Conservation (phyloP, 176 grass and related monocot genomes). For the Ananas comosus region DNA sequence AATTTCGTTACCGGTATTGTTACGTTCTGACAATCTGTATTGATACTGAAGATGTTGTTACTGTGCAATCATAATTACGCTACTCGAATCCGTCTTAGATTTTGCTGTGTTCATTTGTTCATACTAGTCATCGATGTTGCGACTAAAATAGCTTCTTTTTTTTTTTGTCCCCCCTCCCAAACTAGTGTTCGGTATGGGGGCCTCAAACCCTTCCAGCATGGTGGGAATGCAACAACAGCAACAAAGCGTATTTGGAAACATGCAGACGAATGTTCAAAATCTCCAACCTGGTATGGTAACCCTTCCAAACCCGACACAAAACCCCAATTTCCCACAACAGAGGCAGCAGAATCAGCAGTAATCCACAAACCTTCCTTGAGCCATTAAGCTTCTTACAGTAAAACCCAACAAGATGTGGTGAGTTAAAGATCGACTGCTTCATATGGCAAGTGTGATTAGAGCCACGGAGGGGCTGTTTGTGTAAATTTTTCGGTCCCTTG, state of each 20-base stretch:
- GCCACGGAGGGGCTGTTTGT: too few species aligned
- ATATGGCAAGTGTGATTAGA: too few species aligned
- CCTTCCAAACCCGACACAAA: constrained; percentile 59
- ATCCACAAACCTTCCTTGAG: not conserved
- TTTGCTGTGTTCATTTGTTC: constrained; percentile 9
- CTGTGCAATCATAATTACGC: too few species aligned
- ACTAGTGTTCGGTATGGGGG: constrained; percentile 74
- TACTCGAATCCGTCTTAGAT: too few species aligned
- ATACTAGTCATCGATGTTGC: not conserved
- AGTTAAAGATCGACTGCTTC: too few species aligned
- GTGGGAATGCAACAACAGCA: constrained; percentile 85
- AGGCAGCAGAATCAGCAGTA: constrained; percentile 82
- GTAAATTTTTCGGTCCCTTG: too few species aligned
- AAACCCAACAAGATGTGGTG: not conserved
- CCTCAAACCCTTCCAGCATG: constrained; percentile 47
- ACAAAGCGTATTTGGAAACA: constrained; percentile 66
- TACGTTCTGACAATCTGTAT: too few species aligned
- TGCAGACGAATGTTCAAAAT: constrained; percentile 54
- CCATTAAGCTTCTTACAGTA: not conserved
- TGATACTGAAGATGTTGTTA: too few species aligned
- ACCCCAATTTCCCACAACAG: constrained; percentile 78
- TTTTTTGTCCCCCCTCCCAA: constrained; percentile 6
- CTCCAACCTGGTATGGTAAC: constrained; percentile 82
- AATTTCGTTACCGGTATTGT: too few species aligned
- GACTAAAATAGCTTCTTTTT: not conserved